These are phyloP conservation scores for Lolium rigidum DNA, from an alignment of 176 grass and related monocot species.

Conservation along the genomic window DNA sequence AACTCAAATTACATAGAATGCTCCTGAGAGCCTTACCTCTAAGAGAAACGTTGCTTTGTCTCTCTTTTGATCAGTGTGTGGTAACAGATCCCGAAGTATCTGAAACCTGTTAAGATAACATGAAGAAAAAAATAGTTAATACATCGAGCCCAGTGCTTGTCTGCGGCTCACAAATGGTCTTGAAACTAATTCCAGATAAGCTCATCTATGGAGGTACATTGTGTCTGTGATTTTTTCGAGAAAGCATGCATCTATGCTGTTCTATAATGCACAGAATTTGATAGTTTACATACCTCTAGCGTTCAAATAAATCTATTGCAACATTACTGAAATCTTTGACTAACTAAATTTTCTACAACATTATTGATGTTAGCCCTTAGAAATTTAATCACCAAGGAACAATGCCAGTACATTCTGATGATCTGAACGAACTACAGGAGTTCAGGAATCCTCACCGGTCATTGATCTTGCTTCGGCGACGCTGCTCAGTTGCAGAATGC, in stretches of 20 bases:
- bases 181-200: constrained; percentile 27
- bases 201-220: background rate
- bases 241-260: background rate
- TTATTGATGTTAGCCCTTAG: background rate
- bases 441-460: constrained; percentile 63
- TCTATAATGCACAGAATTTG: background rate
- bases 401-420: background rate
- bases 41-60: constrained; percentile 98
- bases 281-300: background rate
- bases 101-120: constrained; percentile 80
- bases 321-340: constrained; percentile 5
- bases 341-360: constrained; percentile 7
- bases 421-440: background rate
- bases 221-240: background rate
- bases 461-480: constrained; percentile 97
- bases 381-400: constrained; percentile 19
- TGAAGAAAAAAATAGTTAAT: constrained; percentile 19
- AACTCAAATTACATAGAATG: background rate
- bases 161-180: background rate
- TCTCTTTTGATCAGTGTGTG: constrained; percentile 97
- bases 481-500: constrained; percentile 96
- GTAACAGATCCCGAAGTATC: constrained; percentile 96
- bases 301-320: constrained; percentile 6
- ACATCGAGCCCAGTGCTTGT: background rate
- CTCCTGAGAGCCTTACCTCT: constrained; percentile 58